A percentile compares a stretch with the other conserved stretches of the same genome.
Evolutionary conservation across 2,329 filamentous ascomycete genomes (phyloP).

Genomic region (Hypomyces perniciosus): DNA sequence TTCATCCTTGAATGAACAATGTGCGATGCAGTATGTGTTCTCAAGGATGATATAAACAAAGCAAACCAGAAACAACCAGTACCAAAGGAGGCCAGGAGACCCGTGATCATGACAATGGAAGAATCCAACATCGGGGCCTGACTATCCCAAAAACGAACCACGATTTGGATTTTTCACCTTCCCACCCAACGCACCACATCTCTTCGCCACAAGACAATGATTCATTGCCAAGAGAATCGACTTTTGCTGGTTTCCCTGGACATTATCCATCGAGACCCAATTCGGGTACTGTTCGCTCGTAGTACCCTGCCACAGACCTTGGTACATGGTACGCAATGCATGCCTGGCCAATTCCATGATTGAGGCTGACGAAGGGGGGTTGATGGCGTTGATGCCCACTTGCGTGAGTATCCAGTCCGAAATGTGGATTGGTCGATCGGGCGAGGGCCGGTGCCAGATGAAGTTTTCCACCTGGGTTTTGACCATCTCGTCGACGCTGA

Average conservation of each 20-base stretch:
- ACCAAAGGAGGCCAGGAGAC: too few species aligned
- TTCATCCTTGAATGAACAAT: too few species aligned
- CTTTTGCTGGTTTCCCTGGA: conserved; percentile 21
- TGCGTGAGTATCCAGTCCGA: conserved; percentile 25
- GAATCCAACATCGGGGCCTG: too few species aligned
- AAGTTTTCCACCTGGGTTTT: conserved; percentile 19
- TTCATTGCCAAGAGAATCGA: conserved; percentile 24
- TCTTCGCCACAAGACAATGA: conserved; percentile 23
- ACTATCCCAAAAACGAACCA: too few species aligned
- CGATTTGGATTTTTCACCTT: conserved; percentile 10
- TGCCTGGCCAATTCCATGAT: conserved; percentile 14
- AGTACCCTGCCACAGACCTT: conserved; percentile 20
- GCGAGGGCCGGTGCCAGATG: conserved; percentile 6
- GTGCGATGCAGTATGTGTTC: too few species aligned
- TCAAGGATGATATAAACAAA: too few species aligned
- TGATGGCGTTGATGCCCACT: conserved; percentile 1
- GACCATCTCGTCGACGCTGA: conserved; percentile 11
- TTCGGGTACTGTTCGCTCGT: conserved; percentile 24
- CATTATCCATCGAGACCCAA: conserved; percentile 26
- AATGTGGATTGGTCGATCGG: conserved; percentile 16
- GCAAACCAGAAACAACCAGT: too few species aligned
- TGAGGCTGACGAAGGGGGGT: neutral
- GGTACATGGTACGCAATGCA: conserved; percentile 19
- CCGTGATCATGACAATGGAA: too few species aligned
- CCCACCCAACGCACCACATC: conserved; percentile 20